Conservation (phyloP, 2,329 filamentous ascomycete genomes). For the Colletotrichum liaoningense region DNA sequence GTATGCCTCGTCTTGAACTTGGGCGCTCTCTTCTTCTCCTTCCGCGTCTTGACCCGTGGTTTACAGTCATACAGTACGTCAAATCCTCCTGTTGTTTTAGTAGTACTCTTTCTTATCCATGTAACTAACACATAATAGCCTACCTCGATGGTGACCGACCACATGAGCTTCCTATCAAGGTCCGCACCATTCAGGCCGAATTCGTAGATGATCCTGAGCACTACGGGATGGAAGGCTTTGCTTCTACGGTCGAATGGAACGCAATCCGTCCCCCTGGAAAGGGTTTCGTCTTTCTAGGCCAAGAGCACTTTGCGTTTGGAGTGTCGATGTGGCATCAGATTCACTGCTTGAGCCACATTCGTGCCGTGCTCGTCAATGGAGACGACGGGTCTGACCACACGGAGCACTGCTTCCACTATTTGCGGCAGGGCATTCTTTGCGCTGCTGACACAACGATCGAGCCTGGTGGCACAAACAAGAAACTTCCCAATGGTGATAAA, state of each 20-base stretch:
- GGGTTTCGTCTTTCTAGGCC: background rate
- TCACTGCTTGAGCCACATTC: background rate
- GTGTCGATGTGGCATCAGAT: background rate
- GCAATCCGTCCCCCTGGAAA: background rate
- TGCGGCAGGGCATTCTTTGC: background rate
- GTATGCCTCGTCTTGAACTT: background rate
- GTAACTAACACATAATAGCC: background rate
- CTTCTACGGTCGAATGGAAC: background rate
- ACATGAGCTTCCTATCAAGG: background rate
- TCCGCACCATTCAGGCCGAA: background rate
- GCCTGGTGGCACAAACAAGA: background rate
- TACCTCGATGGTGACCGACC: background rate
- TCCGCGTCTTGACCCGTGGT: background rate
- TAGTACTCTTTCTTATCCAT: background rate
- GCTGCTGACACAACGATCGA: background rate
- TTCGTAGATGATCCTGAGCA: background rate
- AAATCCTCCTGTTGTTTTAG: background rate
- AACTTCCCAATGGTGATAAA: background rate
- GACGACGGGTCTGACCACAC: background rate
- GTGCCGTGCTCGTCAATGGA: background rate
- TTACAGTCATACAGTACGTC: background rate
- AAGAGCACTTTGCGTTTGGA: background rate
- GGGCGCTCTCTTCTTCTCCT: background rate
- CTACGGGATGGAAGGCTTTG: background rate
- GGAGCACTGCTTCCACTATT: background rate